Evolutionary conservation across 352 stramenopile species (phyloP), one percentile per base, ranked within the genome.

Genomic region (Globisporangium splendens): DNA sequence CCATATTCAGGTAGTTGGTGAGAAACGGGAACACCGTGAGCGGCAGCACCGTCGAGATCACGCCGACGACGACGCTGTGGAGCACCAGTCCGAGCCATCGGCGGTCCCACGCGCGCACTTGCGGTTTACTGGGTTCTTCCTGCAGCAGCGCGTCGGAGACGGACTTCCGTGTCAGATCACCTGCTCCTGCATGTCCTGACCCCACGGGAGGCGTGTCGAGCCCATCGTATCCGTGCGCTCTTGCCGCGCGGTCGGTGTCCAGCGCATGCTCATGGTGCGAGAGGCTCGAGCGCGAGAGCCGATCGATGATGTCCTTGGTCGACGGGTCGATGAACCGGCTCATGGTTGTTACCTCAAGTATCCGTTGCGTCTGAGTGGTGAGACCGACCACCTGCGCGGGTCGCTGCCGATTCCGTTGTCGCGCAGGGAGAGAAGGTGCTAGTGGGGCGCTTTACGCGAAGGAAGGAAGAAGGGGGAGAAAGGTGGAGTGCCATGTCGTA

Each of bases 1-100:
- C 72, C 75, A 88, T 86, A 54, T 86, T 85, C 48, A 88, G 63
- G 55, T 88, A 82, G 57, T 69, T 80, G 1, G 65, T 85, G 42
- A 91, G 70, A 51, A 88, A 88, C 8, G 81, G 81, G 63, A 77
- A 87, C 18, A 87, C 66, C 7, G 68, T 71, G 42, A 83, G 61
- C 38, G 77, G 76, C 28, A 89, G 62, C 18, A 70, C 64, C 10
- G 69, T 81, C n/a, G 68, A 87, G 22, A 91, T 54, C 39, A 88
- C 49, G 7, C 78, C 79, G 12, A 87, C 62, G 15, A 61, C 77
- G 13, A 73, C 44, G 52, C 65, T 87, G 54, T 91, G 78, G 5
- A 78, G 62, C 11, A 79, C 50, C 13, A 91, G 73, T 7, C 77
- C 81, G 21, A 70, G 62, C 63, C 72, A 86, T 15, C 76, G 66